Evolutionary conservation across 2,329 filamentous ascomycete species (phyloP), one percentile per base, ranked within the genome.

Genomic region (Colletotrichum eremochloae): DNA sequence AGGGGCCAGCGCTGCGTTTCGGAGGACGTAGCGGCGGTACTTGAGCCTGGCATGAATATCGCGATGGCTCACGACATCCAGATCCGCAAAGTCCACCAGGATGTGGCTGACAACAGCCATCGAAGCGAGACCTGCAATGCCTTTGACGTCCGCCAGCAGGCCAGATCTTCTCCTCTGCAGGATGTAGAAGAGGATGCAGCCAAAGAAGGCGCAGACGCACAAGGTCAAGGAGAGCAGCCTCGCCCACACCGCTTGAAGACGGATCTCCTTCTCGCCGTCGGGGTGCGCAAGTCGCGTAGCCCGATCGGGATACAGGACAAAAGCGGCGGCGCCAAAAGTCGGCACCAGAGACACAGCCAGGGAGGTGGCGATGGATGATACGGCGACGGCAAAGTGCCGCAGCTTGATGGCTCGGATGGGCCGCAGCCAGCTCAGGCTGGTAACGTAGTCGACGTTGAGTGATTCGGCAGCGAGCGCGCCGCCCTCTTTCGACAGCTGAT

Each of bases 81-180:
- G 88, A 68, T 91, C 91, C 74, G 90, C 90, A 77, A 94, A 94
- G 77, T 94, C 92, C 81, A 90, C 90, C 74, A 94, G 82, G 78
- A 94, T 93, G 75, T 94, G 92, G 74, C 88, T 90, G 73, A 89
- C 89, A 3, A 93, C 92, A 12, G 92, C 92, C 92, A 94, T 94
- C 68, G 92, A 90, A 7, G 92, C 92, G 48, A 94, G 85, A 1
- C 92, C 92, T 1, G 92, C 91, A 63, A 94, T 93, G 7, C 92
- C 92, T 75, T 90, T 90, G 8, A 93, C 92, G 77, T 94, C 91
- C 7, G 89, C 88, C 3, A 90, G 80, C 20, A 94, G 83, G 0
- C 92, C 92, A 4, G 91, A 92, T 50, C 88, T 89, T 31, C 92
- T 85, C 20, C 85, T 85, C 67, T 88, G 87, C 55, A 94, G 86